phyloP scores from a whole-genome alignment of 805 yeast species.

The Metschnikowia cubensis region DNA sequence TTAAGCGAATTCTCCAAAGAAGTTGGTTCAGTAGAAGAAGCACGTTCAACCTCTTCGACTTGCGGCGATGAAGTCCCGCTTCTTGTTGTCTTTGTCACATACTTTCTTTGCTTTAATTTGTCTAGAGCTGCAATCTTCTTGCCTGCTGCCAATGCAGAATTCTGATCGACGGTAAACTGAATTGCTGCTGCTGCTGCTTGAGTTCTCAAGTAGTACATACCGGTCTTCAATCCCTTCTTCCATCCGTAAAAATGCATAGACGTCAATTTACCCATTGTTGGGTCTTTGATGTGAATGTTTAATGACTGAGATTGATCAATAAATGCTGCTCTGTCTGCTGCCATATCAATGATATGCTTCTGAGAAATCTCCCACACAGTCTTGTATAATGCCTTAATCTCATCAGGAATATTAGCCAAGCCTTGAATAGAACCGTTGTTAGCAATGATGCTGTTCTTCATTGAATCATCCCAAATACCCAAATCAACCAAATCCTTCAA shows the following conservation, averaged over 20 bases:
- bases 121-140: constrained; percentile 35
- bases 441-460: constrained; percentile 53
- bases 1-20: constrained; percentile 46
- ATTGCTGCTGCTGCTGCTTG: constrained; percentile 97
- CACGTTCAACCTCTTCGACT: constrained; percentile 15
- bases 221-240: constrained; percentile 97
- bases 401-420: constrained; percentile 51
- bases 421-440: constrained; percentile 58
- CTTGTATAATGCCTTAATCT: constrained; percentile 51
- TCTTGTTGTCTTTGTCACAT: constrained; percentile 22
- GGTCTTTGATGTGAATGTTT: constrained; percentile 82
- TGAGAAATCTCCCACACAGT: constrained; percentile 64
- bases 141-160: constrained; percentile 38
- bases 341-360: constrained; percentile 53
- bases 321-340: constrained; percentile 72
- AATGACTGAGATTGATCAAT: constrained; percentile 91
- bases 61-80: constrained; percentile 23
- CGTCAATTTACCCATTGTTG: constrained; percentile 95
- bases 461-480: constrained; percentile 54
- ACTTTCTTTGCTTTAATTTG: constrained; percentile 38
- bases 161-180: constrained; percentile 62
- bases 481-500: constrained; percentile 54
- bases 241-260: constrained; percentile 99
- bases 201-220: constrained; percentile 96
- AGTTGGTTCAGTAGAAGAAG: constrained; percentile 38